phyloP scores from a whole-genome alignment of 139 green algal genomes.

The Chlamydomonas eustigma region DNA sequence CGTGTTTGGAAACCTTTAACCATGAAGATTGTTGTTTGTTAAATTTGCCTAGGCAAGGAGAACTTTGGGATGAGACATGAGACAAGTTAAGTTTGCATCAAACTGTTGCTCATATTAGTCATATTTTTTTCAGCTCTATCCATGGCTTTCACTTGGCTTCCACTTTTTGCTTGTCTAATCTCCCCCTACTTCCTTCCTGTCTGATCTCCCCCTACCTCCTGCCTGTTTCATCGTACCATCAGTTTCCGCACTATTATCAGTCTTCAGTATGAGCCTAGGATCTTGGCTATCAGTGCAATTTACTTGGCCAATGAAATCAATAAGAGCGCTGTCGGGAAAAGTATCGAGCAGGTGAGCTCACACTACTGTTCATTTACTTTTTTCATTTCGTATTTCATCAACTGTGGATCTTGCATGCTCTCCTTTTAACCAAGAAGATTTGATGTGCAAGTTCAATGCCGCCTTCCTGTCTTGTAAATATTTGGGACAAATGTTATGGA shows the following conservation, averaged over 20 bases:
- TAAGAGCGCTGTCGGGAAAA: not conserved
- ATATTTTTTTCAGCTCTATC: too few relatives aligned
- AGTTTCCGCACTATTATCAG: constrained; percentile 42
- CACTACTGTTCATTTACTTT: not conserved
- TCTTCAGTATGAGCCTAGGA: constrained; percentile 30
- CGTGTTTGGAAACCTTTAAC: not conserved
- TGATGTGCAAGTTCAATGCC: too few relatives aligned
- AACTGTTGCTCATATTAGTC: too few relatives aligned
- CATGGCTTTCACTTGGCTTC: not conserved
- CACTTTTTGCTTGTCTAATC: not conserved
- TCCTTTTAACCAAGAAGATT: too few relatives aligned
- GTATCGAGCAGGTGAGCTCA: constrained; percentile 4
- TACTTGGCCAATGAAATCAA: constrained; percentile 28
- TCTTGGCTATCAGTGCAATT: constrained; percentile 22
- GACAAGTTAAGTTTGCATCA: too few relatives aligned
- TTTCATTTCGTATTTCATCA: not conserved
- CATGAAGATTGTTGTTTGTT: not conserved
- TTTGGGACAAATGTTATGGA: too few relatives aligned
- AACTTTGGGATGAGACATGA: too few relatives aligned
- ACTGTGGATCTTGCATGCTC: too few relatives aligned
- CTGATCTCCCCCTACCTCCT: not conserved
- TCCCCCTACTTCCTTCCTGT: not conserved
- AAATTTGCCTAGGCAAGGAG: too few relatives aligned
- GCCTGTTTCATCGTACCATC: not conserved
- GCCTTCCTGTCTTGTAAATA: too few relatives aligned